A percentile compares a stretch with the other conserved stretches of the same genome.
These are phyloP conservation scores for Cucurbita argyrosperma DNA, from an alignment of 306 rosid species.

Conservation along the genomic window DNA sequence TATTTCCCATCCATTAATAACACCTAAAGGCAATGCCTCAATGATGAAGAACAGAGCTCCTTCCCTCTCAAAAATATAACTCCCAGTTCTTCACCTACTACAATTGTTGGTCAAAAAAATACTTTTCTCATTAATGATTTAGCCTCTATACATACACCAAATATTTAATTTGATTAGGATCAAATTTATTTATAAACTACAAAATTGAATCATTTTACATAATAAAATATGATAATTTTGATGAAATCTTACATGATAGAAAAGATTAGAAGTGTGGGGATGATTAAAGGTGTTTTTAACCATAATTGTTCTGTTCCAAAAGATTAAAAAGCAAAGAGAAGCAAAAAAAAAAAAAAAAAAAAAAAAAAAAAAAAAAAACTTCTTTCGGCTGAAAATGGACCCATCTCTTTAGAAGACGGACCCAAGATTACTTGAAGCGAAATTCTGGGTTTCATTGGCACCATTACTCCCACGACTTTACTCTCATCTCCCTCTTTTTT, in stretches of 20 bases:
- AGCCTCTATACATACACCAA: too few species aligned
- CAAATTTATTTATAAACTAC: too few species aligned
- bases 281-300: background rate
- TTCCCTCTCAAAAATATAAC: background rate
- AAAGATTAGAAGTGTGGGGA: background rate
- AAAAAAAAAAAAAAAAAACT: background rate
- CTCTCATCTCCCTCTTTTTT: background rate
- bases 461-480: background rate
- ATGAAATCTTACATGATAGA: too few species aligned
- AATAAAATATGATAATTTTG: too few species aligned
- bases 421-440: background rate
- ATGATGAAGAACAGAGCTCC: background rate
- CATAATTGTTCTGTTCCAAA: background rate
- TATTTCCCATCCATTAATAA: background rate
- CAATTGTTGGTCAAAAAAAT: background rate
- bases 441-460: background rate
- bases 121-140: too few species aligned
- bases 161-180: too few species aligned
- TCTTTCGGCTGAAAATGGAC: conserved; percentile 2
- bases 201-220: too few species aligned
- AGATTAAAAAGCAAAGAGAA: background rate
- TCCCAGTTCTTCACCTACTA: background rate
- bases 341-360: too few species aligned
- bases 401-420: conserved; percentile 2
- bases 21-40: background rate